phyloP scores from a whole-genome alignment of 2,329 filamentous ascomycete species.

The Aureobasidium subglaciale region DNA sequence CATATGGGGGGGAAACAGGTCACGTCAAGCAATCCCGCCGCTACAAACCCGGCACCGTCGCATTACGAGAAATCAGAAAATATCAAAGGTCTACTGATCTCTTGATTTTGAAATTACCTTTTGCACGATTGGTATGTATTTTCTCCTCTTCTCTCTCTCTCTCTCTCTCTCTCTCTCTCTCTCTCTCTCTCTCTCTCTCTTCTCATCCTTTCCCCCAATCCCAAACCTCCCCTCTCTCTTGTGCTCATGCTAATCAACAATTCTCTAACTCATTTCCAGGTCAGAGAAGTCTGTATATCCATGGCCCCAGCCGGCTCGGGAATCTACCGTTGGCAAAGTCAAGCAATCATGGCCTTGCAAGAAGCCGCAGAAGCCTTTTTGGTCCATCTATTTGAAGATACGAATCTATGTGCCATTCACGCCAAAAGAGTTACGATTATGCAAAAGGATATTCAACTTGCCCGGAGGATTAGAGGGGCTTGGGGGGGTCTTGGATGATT shows the following conservation, averaged over 20 bases:
- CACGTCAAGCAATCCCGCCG: slow-evolving; percentile 27
- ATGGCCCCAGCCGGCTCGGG: slow-evolving; percentile 62
- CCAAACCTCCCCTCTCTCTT: too few relatives aligned
- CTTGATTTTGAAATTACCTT: slow-evolving; percentile 92
- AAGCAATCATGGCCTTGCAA: slow-evolving; percentile 93
- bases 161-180: not conserved
- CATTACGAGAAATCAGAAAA: slow-evolving; percentile 95
- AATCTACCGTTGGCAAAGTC: slow-evolving; percentile 94
- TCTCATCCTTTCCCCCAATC: too few relatives aligned
- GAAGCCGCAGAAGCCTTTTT: slow-evolving; percentile 99
- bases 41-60: slow-evolving; percentile 66
- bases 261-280: slow-evolving; percentile 24
- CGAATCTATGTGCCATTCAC: slow-evolving; percentile 97
- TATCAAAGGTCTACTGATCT: slow-evolving; percentile 98
- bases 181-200: too few relatives aligned
- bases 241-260: too few relatives aligned
- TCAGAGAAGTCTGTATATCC: slow-evolving; percentile 93
- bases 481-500: slow-evolving; percentile 36
- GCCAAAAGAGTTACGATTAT: slow-evolving; percentile 99
- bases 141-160: not conserved
- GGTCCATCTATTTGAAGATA: slow-evolving; percentile 96
- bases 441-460: slow-evolving; percentile 94
- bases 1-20: not conserved
- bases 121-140: slow-evolving; percentile 73
- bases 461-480: slow-evolving; percentile 83